Conservation (phyloP, 2,329 filamentous ascomycete species). For the Colletotrichum limetticola region DNA sequence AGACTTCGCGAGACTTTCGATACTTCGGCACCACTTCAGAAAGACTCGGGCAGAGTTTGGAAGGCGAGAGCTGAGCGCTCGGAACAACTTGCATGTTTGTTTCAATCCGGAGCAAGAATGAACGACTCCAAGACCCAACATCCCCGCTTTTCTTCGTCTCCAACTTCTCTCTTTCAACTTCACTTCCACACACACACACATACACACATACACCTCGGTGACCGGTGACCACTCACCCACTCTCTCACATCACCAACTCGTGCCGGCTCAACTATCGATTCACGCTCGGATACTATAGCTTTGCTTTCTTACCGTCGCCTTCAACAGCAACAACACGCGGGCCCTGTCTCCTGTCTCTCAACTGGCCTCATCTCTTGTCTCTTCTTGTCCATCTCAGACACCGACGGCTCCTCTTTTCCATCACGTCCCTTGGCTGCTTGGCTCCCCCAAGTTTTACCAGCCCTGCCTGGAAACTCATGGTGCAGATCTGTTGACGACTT, state of each 20-base stretch:
- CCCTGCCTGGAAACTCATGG: constrained; percentile 22
- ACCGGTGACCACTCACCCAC: not conserved
- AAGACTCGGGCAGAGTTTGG: not conserved
- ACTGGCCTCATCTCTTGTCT: not conserved
- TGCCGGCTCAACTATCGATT: not conserved
- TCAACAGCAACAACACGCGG: constrained; percentile 21
- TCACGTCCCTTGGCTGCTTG: constrained; percentile 10
- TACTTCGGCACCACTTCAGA: not conserved
- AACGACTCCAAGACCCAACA: constrained; percentile 13
- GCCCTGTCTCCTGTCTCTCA: not conserved
- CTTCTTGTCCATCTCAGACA: constrained; percentile 17
- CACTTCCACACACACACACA: not conserved
- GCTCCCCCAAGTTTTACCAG: constrained; percentile 21
- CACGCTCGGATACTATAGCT: constrained; percentile 10
- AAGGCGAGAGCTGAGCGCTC: constrained; percentile 7
- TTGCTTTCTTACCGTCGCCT: not conserved
- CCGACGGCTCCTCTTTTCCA: constrained; percentile 22
- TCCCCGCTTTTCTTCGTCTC: constrained; percentile 11
- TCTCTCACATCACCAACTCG: not conserved
- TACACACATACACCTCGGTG: no score
- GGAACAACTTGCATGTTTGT: constrained; percentile 29
- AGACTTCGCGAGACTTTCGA: not conserved
- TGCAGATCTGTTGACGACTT: constrained; percentile 30
- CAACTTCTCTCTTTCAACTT: constrained; percentile 12
- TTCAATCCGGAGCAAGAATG: constrained; percentile 26